Conservation (phyloP, 371 early-diverging fungal species). For the Mortierella polycephala region DNA sequence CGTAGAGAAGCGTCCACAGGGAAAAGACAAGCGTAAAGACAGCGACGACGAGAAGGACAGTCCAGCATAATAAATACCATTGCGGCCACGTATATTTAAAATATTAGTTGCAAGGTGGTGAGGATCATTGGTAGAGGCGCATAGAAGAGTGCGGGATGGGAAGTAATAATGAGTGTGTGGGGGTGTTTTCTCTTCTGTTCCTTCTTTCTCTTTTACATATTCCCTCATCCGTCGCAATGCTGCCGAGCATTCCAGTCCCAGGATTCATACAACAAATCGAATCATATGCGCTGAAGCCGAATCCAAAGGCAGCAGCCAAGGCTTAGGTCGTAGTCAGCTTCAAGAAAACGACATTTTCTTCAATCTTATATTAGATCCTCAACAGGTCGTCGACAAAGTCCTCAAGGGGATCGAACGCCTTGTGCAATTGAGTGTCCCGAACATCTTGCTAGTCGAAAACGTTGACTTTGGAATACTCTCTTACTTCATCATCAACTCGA, state of each 20-base stretch:
- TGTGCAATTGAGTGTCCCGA: constrained; percentile 12
- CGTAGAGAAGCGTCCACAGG: constrained; percentile 4
- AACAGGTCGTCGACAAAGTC: constrained; percentile 10
- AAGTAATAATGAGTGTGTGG: too few species aligned
- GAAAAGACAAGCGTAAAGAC: not conserved
- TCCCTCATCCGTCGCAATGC: too few species aligned
- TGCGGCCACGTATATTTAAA: too few species aligned
- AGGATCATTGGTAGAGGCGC: too few species aligned
- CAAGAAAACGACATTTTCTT: constrained; percentile 49
- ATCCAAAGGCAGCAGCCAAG: not conserved
- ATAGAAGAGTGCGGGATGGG: too few species aligned
- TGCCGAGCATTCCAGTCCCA: constrained; percentile 24
- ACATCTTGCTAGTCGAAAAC: constrained; percentile 31
- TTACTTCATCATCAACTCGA: constrained; percentile 21
- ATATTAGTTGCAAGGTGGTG: too few species aligned
- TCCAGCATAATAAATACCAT: too few species aligned
- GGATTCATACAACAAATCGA: constrained; percentile 48
- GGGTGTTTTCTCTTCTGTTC: too few species aligned
- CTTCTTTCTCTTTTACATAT: too few species aligned
- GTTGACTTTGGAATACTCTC: constrained; percentile 20
- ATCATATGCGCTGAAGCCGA: not conserved
- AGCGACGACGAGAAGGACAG: not conserved
- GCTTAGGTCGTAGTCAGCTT: constrained; percentile 29
- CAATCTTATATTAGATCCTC: constrained; percentile 4
- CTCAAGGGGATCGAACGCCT: constrained; percentile 22